phyloP scores from a whole-genome alignment of 2,329 filamentous ascomycete species.

The Ascochyta fabae region DNA sequence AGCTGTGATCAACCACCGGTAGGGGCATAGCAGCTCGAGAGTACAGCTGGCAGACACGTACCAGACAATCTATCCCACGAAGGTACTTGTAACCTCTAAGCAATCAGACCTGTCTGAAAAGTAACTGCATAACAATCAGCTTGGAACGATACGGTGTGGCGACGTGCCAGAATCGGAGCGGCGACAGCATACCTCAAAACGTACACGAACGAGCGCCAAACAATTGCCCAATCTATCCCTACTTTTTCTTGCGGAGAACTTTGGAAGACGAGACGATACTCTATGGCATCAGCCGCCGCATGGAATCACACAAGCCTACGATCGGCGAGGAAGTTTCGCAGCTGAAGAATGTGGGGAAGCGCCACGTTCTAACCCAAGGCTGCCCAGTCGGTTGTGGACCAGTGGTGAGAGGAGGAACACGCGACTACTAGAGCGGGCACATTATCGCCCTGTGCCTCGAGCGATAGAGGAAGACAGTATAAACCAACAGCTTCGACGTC shows the following conservation, averaged over 20 bases:
- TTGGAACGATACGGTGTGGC: constrained; percentile 9
- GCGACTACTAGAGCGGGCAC: constrained; percentile 45
- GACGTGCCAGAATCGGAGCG: constrained; percentile 11
- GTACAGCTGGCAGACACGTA: constrained; percentile 22
- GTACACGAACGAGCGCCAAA: constrained; percentile 44
- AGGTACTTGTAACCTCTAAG: constrained; percentile 31
- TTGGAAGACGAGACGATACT: constrained; percentile 45
- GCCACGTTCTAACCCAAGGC: constrained; percentile 46
- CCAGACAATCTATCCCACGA: constrained; percentile 39
- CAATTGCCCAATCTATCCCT: constrained; percentile 53
- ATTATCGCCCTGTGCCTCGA: constrained; percentile 45
- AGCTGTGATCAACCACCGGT: not conserved
- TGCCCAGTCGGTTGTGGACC: constrained; percentile 39
- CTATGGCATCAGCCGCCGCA: constrained; percentile 48
- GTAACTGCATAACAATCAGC: constrained; percentile 39
- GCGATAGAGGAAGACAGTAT: constrained; percentile 37
- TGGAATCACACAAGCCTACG: constrained; percentile 37
- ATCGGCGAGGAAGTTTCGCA: constrained; percentile 40
- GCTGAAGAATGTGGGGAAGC: constrained; percentile 47
- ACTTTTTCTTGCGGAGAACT: constrained; percentile 47
- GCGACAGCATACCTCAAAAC: constrained; percentile 43
- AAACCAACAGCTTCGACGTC: constrained; percentile 26
- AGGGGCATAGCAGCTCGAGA: not conserved
- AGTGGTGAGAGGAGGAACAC: constrained; percentile 35
- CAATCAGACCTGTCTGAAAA: constrained; percentile 34